A percentile compares a stretch with the other conserved stretches of the same genome.
Conservation (phyloP, 805 yeast genomes). For the Candida rishiriensis region DNA sequence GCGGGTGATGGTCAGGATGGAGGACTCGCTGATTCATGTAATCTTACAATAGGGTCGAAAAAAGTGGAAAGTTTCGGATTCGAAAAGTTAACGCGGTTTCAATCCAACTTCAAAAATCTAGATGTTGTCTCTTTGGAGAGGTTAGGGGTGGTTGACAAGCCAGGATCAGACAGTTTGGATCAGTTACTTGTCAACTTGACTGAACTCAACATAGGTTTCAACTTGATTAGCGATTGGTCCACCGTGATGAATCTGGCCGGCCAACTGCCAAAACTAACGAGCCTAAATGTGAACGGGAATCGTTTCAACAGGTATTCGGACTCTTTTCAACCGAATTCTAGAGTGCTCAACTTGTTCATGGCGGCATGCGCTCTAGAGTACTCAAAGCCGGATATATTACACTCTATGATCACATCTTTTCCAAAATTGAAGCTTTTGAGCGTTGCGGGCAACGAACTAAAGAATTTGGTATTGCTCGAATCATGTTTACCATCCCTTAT, state of each 20-base stretch:
- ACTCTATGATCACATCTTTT: slow-evolving; percentile 5
- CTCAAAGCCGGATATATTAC: not conserved
- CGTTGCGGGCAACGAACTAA: slow-evolving; percentile 21
- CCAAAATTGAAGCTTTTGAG: slow-evolving; percentile 26
- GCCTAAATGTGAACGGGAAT: slow-evolving; percentile 54
- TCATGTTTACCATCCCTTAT: not conserved
- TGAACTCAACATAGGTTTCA: slow-evolving; percentile 56
- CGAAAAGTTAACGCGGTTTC: slow-evolving; percentile 46
- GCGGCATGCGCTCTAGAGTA: slow-evolving; percentile 10
- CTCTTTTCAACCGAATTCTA: slow-evolving; percentile 1
- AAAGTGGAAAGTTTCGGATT: slow-evolving; percentile 62
- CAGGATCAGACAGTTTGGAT: slow-evolving; percentile 6
- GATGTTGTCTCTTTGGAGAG: slow-evolving; percentile 47
- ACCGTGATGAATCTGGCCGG: slow-evolving; percentile 35
- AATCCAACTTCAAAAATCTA: slow-evolving; percentile 42
- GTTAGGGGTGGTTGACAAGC: slow-evolving; percentile 29
- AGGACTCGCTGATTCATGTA: slow-evolving; percentile 15
- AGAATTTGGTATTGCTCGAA: slow-evolving; percentile 18
- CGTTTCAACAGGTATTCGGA: slow-evolving; percentile 26
- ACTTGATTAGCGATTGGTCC: slow-evolving; percentile 43
- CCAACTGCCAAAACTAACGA: slow-evolving; percentile 33
- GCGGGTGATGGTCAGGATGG: slow-evolving; percentile 8
- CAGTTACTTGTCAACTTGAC: slow-evolving; percentile 20
- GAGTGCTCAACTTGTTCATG: slow-evolving; percentile 17
- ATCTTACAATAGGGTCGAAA: slow-evolving; percentile 51